These are phyloP conservation scores for Fraxinus floribunda DNA, from an alignment of 305 asterid genomes.

Conservation along the genomic window DNA sequence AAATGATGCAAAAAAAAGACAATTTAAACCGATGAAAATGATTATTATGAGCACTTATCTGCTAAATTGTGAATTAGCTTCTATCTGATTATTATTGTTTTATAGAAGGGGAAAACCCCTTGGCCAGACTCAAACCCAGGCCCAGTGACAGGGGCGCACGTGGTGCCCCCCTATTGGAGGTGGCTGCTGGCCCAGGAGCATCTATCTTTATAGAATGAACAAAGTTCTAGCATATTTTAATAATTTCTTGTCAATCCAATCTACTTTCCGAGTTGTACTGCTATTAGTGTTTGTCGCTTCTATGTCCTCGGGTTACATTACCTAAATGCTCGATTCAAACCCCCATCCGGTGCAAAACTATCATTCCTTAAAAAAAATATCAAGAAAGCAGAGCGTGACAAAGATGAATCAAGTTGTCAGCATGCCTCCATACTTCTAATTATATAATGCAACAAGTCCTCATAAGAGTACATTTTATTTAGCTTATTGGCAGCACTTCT, in stretches of 20 bases:
- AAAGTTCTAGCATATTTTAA: not conserved
- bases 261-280: not conserved
- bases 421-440: constrained; percentile 38
- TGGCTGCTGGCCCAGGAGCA: no score
- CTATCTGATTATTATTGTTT: not conserved
- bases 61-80: not conserved
- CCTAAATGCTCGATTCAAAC: constrained; percentile 3
- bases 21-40: not conserved
- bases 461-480: constrained; percentile 30
- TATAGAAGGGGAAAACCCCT: no score
- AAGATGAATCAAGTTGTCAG: constrained; percentile 29
- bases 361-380: not conserved
- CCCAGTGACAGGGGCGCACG: no score
- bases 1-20: not conserved
- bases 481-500: constrained; percentile 36
- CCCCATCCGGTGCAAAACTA: not conserved
- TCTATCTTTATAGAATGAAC: not conserved
- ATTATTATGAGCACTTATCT: not conserved
- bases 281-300: not conserved
- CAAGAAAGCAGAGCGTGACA: constrained; percentile 9
- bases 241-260: not conserved
- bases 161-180: no score
- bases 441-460: constrained; percentile 35
- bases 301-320: not conserved
- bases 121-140: no score